These are phyloP conservation scores for Calendula officinalis DNA, from an alignment of 129 eudicot species.

Conservation along the genomic window DNA sequence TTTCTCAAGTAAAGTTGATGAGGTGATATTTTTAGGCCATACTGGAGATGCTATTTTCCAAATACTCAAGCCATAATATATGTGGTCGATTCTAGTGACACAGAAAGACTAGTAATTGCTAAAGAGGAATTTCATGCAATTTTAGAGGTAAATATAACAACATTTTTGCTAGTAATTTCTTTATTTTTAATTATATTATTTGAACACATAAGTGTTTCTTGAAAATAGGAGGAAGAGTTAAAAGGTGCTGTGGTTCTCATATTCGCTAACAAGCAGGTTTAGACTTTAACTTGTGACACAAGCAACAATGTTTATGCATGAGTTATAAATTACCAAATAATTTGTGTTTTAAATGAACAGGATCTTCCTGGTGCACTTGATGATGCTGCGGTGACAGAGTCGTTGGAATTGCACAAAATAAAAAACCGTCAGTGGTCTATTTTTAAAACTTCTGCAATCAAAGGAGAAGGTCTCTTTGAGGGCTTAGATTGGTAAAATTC, in stretches of 20 bases:
- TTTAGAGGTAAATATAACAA: slow-evolving; percentile 50
- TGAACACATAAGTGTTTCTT: background rate
- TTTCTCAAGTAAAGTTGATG: slow-evolving; percentile 14
- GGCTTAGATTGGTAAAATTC: slow-evolving; percentile 69
- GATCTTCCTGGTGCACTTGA: slow-evolving; percentile 95
- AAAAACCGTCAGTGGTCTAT: slow-evolving; percentile 90
- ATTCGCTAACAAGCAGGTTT: slow-evolving; percentile 83
- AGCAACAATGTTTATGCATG: background rate
- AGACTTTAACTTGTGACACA: background rate
- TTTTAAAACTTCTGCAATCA: slow-evolving; percentile 76
- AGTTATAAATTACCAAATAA: background rate
- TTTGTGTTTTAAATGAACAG: slow-evolving; percentile 24
- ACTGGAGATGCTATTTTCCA: slow-evolving; percentile 93
- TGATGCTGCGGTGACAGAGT: slow-evolving; percentile 82
- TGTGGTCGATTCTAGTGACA: slow-evolving; percentile 93
- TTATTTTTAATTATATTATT: background rate
- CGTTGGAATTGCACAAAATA: slow-evolving; percentile 79
- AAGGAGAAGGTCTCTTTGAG: slow-evolving; percentile 92
- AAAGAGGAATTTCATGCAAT: slow-evolving; percentile 90
- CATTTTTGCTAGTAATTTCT: background rate
- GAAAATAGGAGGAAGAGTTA: slow-evolving; percentile 73
- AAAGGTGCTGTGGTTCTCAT: slow-evolving; percentile 75
- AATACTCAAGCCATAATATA: slow-evolving; percentile 89
- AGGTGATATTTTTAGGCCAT: slow-evolving; percentile 50
- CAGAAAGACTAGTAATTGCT: slow-evolving; percentile 79